phyloP scores from a whole-genome alignment of 202 grass and related monocot genomes.

The Digitaria exilis region DNA sequence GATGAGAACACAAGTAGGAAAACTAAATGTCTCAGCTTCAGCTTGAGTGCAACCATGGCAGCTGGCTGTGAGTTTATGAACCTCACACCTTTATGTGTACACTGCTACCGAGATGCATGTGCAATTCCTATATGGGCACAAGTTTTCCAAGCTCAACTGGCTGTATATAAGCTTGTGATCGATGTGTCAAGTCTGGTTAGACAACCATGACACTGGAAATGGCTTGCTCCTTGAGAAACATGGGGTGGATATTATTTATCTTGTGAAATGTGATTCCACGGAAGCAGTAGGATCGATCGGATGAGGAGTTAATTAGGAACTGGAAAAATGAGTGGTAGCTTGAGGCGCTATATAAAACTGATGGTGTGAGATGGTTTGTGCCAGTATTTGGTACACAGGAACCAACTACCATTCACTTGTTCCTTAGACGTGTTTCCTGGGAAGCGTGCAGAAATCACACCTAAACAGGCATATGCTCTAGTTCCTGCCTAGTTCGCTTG shows the following conservation, averaged over 20 bases:
- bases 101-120: constrained; percentile 8
- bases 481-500: constrained; percentile 42
- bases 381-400: constrained; percentile 59
- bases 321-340: neutral
- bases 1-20: constrained; percentile 38
- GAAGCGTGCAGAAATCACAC: constrained; percentile 56
- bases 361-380: constrained; percentile 11
- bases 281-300: neutral
- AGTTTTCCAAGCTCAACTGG: constrained; percentile 9
- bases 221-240: constrained; percentile 21
- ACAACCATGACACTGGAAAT: neutral
- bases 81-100: constrained; percentile 24
- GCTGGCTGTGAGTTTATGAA: neutral
- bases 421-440: constrained; percentile 44
- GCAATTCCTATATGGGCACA: constrained; percentile 20
- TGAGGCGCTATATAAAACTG: constrained; percentile 32
- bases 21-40: constrained; percentile 28
- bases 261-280: neutral
- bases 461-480: constrained; percentile 43
- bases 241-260: neutral
- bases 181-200: neutral
- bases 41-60: constrained; percentile 47
- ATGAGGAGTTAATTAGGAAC: neutral
- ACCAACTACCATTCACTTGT: constrained; percentile 73
- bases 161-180: neutral